Evolutionary conservation across 2,329 filamentous ascomycete genomes (phyloP), one percentile per base, ranked within the genome.

Genomic region (Talaromyces funiculosus): DNA sequence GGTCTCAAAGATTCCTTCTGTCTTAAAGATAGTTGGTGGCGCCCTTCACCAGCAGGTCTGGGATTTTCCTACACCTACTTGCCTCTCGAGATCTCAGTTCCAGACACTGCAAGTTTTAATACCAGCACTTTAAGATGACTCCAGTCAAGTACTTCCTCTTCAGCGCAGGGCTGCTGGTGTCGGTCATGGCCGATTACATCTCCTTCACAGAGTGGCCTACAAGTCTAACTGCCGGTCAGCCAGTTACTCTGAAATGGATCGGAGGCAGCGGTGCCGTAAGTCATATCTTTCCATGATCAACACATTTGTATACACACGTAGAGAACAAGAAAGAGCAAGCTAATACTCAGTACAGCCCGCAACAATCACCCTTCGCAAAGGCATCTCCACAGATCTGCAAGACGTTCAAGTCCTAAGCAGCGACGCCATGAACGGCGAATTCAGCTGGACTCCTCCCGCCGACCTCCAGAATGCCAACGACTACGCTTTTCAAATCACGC

Each of bases 401-500:
- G 81, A 80, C 54, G 70, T 86, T 54, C 69, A 71, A 54, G 76
- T 76, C 53, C 67, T 85, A 57, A 82, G 81, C 64, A 71, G 70
- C 40, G 62, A 74, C 58, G 80, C 77, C 24, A 75, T 71, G 53
- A 77, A 75, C 54, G 80, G 80, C 60, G 72, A 69, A 24, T 83
- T 75, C 75, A 75, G 73, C 60, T 86, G 82, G 82, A 82, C 76
- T 16, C 80, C 81, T 4, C 69, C 73, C 40, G 69, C 67, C 24
- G 70, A 67, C 40, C 73, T 85, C 29, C 66, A 71, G 47, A 71
- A 77, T 63, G 79, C 73, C 60, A 62, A 70, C 38, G 75, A 84
- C 73, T 87, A 86, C 68, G 84, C 85, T 59, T 79, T 87, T 61
- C 73, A 85, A 70, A 85, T 87, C 72, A 69, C 67, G 14, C 84